Evolutionary conservation across 805 yeast genomes (phyloP).

Genomic region (Starmerella khaoyaiensis): DNA sequence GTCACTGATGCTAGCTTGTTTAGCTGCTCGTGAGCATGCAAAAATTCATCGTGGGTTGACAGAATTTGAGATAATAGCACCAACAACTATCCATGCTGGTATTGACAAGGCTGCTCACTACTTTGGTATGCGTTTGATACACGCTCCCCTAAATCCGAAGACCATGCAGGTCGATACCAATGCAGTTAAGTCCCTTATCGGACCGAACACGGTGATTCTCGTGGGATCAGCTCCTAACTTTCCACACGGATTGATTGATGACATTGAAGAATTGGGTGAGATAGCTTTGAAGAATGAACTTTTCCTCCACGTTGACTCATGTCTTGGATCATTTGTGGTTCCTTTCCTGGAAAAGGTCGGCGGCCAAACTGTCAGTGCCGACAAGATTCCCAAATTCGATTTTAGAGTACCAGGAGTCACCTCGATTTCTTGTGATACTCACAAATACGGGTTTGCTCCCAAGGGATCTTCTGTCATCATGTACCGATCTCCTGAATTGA

Average conservation of each 20-base stretch:
- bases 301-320: constrained; percentile 91
- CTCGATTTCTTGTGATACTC: constrained; percentile 98
- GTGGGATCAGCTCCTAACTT: constrained; percentile 95
- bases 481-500: constrained; percentile 58
- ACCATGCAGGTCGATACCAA: constrained; percentile 55
- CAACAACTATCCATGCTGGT: constrained; percentile 86
- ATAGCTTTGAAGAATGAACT: constrained; percentile 54
- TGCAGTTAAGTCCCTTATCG: constrained; percentile 53
- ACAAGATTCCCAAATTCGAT: constrained; percentile 49
- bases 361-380: constrained; percentile 24
- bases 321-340: constrained; percentile 84
- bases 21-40: constrained; percentile 77
- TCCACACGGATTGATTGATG: constrained; percentile 93
- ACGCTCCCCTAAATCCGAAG: constrained; percentile 59
- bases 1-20: constrained; percentile 70
- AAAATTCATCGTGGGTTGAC: constrained; percentile 37
- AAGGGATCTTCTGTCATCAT: constrained; percentile 87
- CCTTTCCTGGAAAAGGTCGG: constrained; percentile 56
- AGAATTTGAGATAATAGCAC: constrained; percentile 78
- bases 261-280: constrained; percentile 56
- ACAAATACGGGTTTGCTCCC: constrained; percentile 96
- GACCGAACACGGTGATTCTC: constrained; percentile 64
- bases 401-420: constrained; percentile 84
- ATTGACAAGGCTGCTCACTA: constrained; percentile 85
- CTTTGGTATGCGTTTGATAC: constrained; percentile 72